Conservation (phyloP, 2,329 filamentous ascomycete species). For the Colletotrichum limetticola region DNA sequence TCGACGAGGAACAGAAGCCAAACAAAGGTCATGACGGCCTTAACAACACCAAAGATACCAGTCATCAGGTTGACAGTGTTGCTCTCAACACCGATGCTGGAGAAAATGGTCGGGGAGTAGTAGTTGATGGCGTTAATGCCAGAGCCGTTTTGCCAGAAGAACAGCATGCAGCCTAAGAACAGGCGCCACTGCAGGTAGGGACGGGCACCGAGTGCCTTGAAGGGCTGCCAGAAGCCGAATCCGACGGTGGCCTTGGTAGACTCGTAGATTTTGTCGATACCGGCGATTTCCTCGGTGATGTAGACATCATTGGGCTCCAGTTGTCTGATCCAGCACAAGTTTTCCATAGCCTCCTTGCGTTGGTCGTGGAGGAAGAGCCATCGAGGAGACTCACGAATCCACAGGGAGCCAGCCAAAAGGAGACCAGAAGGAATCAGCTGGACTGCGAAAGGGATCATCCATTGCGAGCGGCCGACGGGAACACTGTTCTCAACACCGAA, state of each 20-base stretch:
- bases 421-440: slow-evolving; percentile 66
- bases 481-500: slow-evolving; percentile 33
- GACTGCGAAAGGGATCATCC: slow-evolving; percentile 63
- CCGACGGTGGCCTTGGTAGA: slow-evolving; percentile 64
- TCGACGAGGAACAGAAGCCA: slow-evolving; percentile 75
- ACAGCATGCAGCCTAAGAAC: slow-evolving; percentile 71
- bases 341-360: slow-evolving; percentile 60
- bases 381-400: slow-evolving; percentile 66
- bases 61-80: slow-evolving; percentile 60
- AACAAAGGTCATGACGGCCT: slow-evolving; percentile 70
- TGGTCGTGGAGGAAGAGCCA: slow-evolving; percentile 68
- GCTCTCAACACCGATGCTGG: slow-evolving; percentile 25
- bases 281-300: slow-evolving; percentile 70
- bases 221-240: slow-evolving; percentile 69
- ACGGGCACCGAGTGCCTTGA: slow-evolving; percentile 58
- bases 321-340: slow-evolving; percentile 66
- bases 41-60: slow-evolving; percentile 75
- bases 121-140: slow-evolving; percentile 76
- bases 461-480: slow-evolving; percentile 41
- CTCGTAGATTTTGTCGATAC: slow-evolving; percentile 61
- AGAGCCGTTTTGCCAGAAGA: slow-evolving; percentile 74
- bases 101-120: slow-evolving; percentile 71
- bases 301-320: slow-evolving; percentile 62
- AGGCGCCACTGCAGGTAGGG: slow-evolving; percentile 67
- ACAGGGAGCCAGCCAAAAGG: slow-evolving; percentile 58